Conservation (phyloP, 768 basidiomycete genomes). For the Peribolospora kevripleyi region DNA sequence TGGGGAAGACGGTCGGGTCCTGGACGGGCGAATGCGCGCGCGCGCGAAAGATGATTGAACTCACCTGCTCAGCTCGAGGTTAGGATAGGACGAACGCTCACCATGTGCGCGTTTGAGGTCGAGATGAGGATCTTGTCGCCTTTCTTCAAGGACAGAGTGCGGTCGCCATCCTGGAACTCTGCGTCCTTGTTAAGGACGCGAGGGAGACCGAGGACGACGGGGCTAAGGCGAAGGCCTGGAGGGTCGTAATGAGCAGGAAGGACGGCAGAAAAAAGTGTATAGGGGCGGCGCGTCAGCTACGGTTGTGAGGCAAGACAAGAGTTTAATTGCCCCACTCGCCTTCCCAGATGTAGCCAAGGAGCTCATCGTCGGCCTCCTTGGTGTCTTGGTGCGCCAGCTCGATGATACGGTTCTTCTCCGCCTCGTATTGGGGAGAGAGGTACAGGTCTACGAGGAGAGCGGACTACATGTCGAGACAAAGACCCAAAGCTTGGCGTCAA, state of each 20-base stretch:
- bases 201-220: constrained; percentile 1
- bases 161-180: constrained; percentile 2
- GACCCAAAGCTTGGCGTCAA: neutral
- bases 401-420: neutral
- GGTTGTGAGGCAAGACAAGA: neutral
- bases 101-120: neutral
- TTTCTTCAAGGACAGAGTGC: neutral
- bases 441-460: constrained; percentile 2
- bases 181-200: neutral
- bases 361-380: neutral
- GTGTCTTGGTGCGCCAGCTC: neutral
- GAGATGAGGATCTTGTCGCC: neutral
- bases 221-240: constrained; percentile 4
- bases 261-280: neutral
- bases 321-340: neutral
- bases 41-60: neutral
- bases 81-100: neutral
- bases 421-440: neutral
- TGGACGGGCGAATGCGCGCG: neutral
- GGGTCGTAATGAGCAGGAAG: neutral
- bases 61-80: too few species aligned
- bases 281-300: neutral
- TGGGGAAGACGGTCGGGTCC: neutral
- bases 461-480: neutral
- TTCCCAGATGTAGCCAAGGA: neutral